phyloP scores from a whole-genome alignment of 75 land plant species.

The Pinus albicaulis region DNA sequence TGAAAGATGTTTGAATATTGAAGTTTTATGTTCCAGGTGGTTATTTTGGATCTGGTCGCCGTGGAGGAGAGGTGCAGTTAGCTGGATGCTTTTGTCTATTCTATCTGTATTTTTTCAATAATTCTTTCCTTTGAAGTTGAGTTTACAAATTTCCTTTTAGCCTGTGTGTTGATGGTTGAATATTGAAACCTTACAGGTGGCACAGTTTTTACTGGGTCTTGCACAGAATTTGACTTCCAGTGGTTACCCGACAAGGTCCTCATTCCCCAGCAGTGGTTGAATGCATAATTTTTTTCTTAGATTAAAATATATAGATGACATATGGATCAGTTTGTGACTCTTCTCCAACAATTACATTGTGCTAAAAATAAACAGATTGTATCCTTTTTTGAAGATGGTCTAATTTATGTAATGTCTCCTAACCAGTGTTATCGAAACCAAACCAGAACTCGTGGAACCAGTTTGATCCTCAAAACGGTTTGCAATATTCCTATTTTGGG shows the following conservation, averaged over 20 bases:
- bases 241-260: conserved; percentile 76
- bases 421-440: neutral
- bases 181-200: conserved; percentile 46
- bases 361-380: neutral
- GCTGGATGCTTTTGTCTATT: neutral
- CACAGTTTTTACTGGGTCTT: conserved; percentile 89
- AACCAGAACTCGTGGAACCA: no score
- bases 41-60: conserved; percentile 95
- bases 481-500: no score
- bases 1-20: neutral
- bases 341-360: neutral
- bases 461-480: no score
- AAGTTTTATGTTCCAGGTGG: conserved; percentile 45
- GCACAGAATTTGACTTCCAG: conserved; percentile 62
- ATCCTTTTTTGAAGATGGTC: neutral
- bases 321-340: neutral
- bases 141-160: neutral
- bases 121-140: neutral
- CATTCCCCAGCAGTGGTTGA: neutral
- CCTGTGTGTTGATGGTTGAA: neutral
- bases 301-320: neutral
- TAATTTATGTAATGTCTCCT: neutral
- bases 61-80: conserved; percentile 82
- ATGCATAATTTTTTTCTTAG: neutral
- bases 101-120: conserved; percentile 4